Conservation (phyloP, 2,329 filamentous ascomycete species). For the Colletotrichum phormii region DNA sequence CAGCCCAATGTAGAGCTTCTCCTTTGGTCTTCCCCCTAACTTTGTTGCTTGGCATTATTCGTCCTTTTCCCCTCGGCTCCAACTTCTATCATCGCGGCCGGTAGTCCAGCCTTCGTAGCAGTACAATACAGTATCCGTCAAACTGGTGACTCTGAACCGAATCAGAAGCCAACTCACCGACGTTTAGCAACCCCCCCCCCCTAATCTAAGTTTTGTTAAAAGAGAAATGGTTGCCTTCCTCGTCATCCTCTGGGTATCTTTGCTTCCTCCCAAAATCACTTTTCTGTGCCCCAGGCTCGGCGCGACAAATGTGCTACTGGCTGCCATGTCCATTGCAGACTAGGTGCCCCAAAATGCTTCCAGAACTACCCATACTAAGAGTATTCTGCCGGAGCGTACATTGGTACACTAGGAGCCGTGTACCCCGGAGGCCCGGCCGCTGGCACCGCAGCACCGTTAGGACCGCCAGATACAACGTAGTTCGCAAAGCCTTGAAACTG, state of each 20-base stretch:
- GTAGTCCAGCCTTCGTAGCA: not conserved
- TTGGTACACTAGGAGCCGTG: constrained; percentile 24
- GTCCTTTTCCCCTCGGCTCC: not conserved
- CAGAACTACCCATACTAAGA: not conserved
- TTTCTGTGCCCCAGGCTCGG: not conserved
- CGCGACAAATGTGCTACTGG: not conserved
- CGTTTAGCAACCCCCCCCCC: not conserved
- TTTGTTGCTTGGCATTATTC: not conserved
- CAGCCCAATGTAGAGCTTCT: not conserved
- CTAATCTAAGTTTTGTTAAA: not conserved
- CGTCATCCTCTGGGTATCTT: constrained; percentile 8
- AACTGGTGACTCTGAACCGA: not conserved
- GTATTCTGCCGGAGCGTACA: constrained; percentile 32
- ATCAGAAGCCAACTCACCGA: not conserved
- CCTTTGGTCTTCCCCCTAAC: not conserved
- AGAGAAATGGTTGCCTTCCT: not conserved
- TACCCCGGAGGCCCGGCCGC: not conserved
- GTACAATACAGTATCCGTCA: not conserved
- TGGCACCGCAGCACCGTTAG: constrained; percentile 1
- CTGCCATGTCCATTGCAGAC: not conserved
- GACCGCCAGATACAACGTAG: constrained; percentile 16
- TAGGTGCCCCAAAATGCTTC: not conserved
- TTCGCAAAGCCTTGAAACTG: constrained; percentile 13
- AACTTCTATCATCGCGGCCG: not conserved
- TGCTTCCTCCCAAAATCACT: not conserved